A percentile compares a stretch with the other conserved stretches of the same genome.
Conservation (phyloP, 2,329 filamentous ascomycete genomes). For the Arthrobotrys sphaeroides region DNA sequence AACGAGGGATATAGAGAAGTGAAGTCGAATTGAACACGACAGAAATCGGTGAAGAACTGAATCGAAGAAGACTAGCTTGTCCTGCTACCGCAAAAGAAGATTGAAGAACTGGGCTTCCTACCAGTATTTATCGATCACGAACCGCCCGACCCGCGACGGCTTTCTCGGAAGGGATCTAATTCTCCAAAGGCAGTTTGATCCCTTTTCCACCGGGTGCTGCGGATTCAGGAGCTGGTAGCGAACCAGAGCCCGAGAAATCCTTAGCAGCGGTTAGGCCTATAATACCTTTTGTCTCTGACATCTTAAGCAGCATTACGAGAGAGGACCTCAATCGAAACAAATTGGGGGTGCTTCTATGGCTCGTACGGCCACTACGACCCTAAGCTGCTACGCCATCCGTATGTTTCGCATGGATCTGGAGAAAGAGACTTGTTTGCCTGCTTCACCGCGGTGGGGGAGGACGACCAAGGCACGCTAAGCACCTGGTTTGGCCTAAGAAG, state of each 20-base stretch:
- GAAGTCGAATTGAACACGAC: constrained; percentile 21
- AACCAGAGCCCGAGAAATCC: constrained; percentile 14
- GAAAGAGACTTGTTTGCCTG: constrained; percentile 7
- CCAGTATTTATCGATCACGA: constrained; percentile 48
- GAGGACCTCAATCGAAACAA: constrained; percentile 34
- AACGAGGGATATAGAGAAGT: not conserved
- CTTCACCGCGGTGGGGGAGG: constrained; percentile 7
- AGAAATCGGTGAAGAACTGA: constrained; percentile 1
- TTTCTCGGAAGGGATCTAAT: not conserved
- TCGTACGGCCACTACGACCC: constrained; percentile 19
- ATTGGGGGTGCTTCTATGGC: constrained; percentile 25
- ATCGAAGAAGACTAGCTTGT: constrained; percentile 51
- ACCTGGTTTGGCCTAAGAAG: constrained; percentile 6
- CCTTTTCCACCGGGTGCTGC: constrained; percentile 7
- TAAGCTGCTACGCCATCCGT: constrained; percentile 16
- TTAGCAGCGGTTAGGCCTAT: constrained; percentile 22
- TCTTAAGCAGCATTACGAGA: constrained; percentile 38
- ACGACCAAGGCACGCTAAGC: not conserved
- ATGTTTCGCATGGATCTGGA: constrained; percentile 4
- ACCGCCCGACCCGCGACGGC: constrained; percentile 19
- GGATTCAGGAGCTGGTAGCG: constrained; percentile 39
- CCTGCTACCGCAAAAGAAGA: constrained; percentile 3
- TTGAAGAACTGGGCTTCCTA: not conserved
- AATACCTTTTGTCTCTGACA: constrained; percentile 27
- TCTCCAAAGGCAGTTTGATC: constrained; percentile 23